Conservation (phyloP, 2,329 filamentous ascomycete species). For the Pestalotiopsis sp. region DNA sequence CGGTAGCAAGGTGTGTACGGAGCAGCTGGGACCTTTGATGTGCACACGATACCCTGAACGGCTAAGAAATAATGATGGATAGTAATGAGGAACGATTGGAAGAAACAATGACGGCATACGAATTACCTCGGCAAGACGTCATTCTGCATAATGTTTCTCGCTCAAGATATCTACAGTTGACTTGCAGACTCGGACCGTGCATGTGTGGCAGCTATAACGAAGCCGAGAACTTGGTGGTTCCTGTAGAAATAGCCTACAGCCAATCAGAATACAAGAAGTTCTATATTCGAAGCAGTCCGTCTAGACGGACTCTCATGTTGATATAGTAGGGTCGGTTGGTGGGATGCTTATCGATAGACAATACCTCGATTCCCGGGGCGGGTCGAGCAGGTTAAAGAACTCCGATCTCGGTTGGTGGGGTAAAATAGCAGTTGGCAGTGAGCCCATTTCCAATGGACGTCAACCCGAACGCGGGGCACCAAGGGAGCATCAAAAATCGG, state of each 20-base stretch:
- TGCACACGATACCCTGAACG: conserved; percentile 34
- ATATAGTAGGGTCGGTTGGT: neutral
- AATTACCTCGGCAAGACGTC: neutral
- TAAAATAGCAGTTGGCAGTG: neutral
- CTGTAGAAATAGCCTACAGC: neutral
- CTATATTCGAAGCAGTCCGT: neutral
- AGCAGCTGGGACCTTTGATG: conserved; percentile 4
- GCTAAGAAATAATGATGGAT: conserved; percentile 24
- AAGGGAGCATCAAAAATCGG: conserved; percentile 11
- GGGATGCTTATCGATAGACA: neutral
- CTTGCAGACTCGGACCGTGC: neutral
- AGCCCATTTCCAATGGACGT: neutral
- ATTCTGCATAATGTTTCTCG: neutral
- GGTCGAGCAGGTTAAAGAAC: neutral
- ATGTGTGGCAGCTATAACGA: neutral
- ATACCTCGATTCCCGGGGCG: neutral
- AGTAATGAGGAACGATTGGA: conserved; percentile 22
- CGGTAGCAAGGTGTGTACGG: neutral
- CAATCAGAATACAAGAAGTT: neutral
- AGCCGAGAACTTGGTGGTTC: neutral
- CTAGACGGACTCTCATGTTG: neutral
- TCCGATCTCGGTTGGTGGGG: conserved; percentile 13
- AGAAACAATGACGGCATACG: neutral
- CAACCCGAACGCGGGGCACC: conserved; percentile 20
- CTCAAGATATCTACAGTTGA: no score